These are phyloP conservation scores for Gliomastix tumulicola DNA, from an alignment of 2,329 filamentous ascomycete genomes.

Conservation along the genomic window DNA sequence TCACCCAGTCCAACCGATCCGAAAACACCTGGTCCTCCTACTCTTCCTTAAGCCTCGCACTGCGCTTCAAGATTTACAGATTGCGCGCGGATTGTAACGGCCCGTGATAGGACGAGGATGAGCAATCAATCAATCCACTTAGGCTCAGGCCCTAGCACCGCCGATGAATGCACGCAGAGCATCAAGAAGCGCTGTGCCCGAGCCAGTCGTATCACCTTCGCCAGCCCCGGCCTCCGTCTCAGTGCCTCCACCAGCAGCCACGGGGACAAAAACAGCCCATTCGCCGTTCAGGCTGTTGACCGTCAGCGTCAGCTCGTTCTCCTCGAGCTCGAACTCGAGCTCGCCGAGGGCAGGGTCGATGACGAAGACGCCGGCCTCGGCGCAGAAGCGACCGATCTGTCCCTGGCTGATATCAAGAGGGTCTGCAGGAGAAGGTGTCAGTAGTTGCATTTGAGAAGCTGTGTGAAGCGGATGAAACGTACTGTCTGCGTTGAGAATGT, in stretches of 20 bases:
- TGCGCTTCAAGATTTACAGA: too few relatives aligned
- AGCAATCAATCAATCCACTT: too few relatives aligned
- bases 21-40: too few relatives aligned
- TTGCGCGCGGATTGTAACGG: too few relatives aligned
- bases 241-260: constrained; percentile 8
- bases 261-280: constrained; percentile 22
- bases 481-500: constrained; percentile 26
- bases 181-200: neutral
- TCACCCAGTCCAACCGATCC: too few relatives aligned
- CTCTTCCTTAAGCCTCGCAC: too few relatives aligned
- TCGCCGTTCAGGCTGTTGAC: constrained; percentile 23
- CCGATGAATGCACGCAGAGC: too few relatives aligned
- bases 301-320: constrained; percentile 25
- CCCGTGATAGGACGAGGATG: too few relatives aligned
- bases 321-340: constrained; percentile 32
- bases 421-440: constrained; percentile 12
- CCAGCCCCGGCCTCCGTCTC: constrained; percentile 8
- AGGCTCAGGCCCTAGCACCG: too few relatives aligned
- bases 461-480: too few relatives aligned
- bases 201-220: too few relatives aligned
- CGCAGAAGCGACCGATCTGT: constrained; percentile 24
- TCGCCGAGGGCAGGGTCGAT: constrained; percentile 25
- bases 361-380: constrained; percentile 24
- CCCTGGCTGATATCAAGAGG: constrained; percentile 25
- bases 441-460: neutral